Percentiles rank a stretch among this genome's conserved stretches.
Conservation (phyloP, 352 stramenopile genomes). For the Phytophthora agathidicida region DNA sequence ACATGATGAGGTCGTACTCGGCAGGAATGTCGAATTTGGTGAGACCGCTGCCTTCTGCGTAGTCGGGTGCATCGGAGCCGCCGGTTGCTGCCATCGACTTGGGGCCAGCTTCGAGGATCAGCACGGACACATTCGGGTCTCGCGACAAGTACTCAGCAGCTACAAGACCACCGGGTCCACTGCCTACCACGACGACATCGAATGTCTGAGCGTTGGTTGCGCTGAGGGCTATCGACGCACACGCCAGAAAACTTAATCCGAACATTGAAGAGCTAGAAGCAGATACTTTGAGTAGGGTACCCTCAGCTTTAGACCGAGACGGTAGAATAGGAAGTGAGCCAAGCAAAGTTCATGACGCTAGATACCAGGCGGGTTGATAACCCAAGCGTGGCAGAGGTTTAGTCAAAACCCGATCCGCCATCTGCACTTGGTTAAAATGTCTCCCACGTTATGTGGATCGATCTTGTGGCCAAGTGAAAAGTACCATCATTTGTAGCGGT, state of each 20-base stretch:
- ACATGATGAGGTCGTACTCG: constrained; percentile 63
- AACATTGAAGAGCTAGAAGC: not conserved
- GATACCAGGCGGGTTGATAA: constrained; percentile 2
- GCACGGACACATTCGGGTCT: constrained; percentile 49
- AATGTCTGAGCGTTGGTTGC: constrained; percentile 29
- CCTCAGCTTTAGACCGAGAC: constrained; percentile 2
- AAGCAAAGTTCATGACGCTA: not conserved
- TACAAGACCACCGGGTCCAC: constrained; percentile 57
- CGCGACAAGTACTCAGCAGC: constrained; percentile 66
- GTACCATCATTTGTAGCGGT: not conserved
- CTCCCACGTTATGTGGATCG: constrained; percentile 1
- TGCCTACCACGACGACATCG: constrained; percentile 61
- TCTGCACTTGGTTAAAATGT: constrained; percentile 5
- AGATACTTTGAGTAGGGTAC: not conserved
- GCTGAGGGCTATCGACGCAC: not conserved
- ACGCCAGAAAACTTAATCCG: not conserved
- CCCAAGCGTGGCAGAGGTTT: constrained; percentile 10
- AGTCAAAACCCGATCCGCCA: not conserved
- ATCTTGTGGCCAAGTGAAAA: constrained; percentile 6
- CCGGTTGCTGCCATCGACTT: constrained; percentile 52
- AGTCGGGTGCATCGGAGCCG: constrained; percentile 51
- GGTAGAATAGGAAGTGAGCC: constrained; percentile 11
- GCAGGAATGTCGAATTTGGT: constrained; percentile 77
- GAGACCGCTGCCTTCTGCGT: constrained; percentile 41
- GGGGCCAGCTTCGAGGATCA: constrained; percentile 62